These are phyloP conservation scores for Fraxinus sp. DNA, from an alignment of 305 asterid genomes.

Conservation along the genomic window DNA sequence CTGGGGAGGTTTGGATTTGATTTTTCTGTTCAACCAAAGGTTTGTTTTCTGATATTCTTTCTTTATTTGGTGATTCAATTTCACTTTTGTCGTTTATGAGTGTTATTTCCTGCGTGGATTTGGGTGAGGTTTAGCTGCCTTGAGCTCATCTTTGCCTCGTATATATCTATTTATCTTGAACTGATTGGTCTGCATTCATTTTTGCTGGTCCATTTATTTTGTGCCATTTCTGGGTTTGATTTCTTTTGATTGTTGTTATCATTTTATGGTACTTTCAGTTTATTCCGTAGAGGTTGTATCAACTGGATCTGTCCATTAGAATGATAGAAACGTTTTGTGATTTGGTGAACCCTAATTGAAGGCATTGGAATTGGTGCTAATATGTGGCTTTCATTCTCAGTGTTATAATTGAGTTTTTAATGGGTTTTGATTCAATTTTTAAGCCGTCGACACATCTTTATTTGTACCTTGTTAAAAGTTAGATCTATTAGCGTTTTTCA, in stretches of 20 bases:
- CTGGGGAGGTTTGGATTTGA: conserved; percentile 32
- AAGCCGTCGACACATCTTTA: conserved; percentile 12
- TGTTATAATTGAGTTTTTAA: not conserved
- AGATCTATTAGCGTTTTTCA: conserved; percentile 4
- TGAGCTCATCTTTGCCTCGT: conserved; percentile 28
- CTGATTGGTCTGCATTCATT: conserved; percentile 34
- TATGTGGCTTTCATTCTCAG: not conserved
- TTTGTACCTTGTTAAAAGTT: conserved; percentile 12
- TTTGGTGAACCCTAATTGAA: conserved; percentile 42
- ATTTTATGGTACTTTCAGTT: conserved; percentile 27
- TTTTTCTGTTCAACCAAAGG: conserved; percentile 33
- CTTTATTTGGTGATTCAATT: conserved; percentile 9
- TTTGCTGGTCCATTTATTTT: conserved; percentile 24
- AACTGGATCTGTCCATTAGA: conserved; percentile 24
- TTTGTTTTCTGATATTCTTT: conserved; percentile 1
- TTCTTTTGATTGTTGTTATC: conserved; percentile 18
- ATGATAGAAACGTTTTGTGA: conserved; percentile 2
- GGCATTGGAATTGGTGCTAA: conserved; percentile 20
- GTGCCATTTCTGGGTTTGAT: conserved; percentile 24
- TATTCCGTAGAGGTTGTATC: conserved; percentile 18
- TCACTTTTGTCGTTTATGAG: not conserved
- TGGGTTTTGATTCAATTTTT: conserved; percentile 24
- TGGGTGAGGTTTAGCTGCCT: conserved; percentile 32
- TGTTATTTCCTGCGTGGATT: not conserved
- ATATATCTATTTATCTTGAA: conserved; percentile 21